Evolutionary conservation across 805 yeast genomes (phyloP).

Genomic region (Kodamaea neixiangensis): DNA sequence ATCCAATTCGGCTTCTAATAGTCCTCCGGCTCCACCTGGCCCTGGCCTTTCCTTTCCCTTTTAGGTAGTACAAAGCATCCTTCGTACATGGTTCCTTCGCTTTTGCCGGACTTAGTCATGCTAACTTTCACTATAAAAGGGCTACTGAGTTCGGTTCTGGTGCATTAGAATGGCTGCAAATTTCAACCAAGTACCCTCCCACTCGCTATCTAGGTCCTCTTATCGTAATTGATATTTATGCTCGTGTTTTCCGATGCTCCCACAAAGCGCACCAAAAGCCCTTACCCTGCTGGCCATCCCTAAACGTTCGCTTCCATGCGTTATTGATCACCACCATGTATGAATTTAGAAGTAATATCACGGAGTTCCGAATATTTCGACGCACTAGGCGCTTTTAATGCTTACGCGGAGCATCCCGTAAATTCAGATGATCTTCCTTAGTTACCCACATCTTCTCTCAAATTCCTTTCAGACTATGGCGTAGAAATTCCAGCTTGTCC

Average conservation of each 20-base stretch:
- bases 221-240: too few relatives aligned
- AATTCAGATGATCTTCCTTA: too few relatives aligned
- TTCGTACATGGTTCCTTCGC: not conserved
- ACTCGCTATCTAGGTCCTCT: too few relatives aligned
- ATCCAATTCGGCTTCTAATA: too few relatives aligned
- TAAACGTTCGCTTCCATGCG: not conserved
- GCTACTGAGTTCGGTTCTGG: not conserved
- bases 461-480: too few relatives aligned
- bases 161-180: not conserved
- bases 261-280: not conserved
- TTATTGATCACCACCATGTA: not conserved
- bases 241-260: not conserved
- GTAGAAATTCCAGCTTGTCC: too few relatives aligned
- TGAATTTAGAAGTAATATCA: not conserved
- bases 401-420: not conserved
- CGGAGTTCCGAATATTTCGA: not conserved
- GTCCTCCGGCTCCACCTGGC: too few relatives aligned
- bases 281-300: not conserved
- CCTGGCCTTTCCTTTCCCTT: not conserved
- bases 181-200: not conserved
- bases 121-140: not conserved
- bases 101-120: not conserved
- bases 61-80: not conserved
- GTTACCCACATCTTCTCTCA: too few relatives aligned
- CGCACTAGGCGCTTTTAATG: not conserved